Evolutionary conservation across 1,139 yeast genomes (phyloP).

Genomic region (Geotrichum carabidarum): DNA sequence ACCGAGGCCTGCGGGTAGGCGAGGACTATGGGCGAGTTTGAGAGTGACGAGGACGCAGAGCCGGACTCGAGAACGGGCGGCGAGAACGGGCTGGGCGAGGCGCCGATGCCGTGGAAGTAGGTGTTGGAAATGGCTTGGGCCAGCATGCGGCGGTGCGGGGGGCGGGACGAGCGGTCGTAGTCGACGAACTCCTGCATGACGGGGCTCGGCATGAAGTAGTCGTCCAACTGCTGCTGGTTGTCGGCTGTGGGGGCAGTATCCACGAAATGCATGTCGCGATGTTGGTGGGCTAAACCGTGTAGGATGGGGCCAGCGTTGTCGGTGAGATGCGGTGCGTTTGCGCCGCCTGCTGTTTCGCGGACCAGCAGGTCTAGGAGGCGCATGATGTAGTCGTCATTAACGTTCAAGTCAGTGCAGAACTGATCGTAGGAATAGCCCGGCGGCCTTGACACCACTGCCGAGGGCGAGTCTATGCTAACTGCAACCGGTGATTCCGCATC

Average conservation of each 20-base stretch:
- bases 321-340: conserved; percentile 2
- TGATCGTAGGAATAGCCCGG: conserved; percentile 23
- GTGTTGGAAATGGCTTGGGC: conserved; percentile 1
- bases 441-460: background rate
- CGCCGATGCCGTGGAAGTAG: background rate
- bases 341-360: conserved; percentile 12
- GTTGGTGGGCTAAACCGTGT: no score
- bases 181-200: background rate
- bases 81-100: background rate
- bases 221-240: conserved; percentile 2
- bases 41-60: background rate
- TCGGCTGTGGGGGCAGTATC: background rate
- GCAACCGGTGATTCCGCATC: no score
- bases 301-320: no score
- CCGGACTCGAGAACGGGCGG: background rate
- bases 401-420: conserved; percentile 30
- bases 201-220: conserved; percentile 7
- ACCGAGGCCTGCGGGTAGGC: background rate
- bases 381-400: conserved; percentile 22
- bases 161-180: background rate
- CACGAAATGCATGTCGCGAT: no score
- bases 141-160: conserved; percentile 8
- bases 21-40: background rate
- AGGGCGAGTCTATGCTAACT: no score
- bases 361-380: conserved; percentile 15